A percentile compares a stretch with the other conserved stretches of the same genome.
These are phyloP conservation scores for Septoria petroselini DNA, from an alignment of 2,329 filamentous ascomycete genomes.

Conservation along the genomic window DNA sequence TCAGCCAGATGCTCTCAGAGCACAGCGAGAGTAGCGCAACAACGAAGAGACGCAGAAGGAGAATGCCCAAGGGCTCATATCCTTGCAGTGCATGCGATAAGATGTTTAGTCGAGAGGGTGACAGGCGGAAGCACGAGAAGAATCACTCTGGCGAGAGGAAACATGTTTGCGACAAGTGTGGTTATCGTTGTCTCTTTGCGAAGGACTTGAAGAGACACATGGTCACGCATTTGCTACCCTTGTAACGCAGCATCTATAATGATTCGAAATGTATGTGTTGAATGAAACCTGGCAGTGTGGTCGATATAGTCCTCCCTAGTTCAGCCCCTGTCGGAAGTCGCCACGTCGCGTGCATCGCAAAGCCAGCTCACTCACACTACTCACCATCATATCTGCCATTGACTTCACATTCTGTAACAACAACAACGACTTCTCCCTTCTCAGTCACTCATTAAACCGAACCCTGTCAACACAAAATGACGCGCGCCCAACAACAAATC, in stretches of 20 bases:
- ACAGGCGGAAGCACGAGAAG: conserved; percentile 24
- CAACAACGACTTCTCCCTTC: background rate
- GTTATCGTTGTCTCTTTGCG: conserved; percentile 18
- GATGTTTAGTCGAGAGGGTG: conserved; percentile 21
- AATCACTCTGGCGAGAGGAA: conserved; percentile 16
- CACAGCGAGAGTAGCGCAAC: conserved; percentile 16
- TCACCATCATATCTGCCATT: too few species aligned
- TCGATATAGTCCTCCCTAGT: background rate
- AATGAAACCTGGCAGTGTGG: too few species aligned
- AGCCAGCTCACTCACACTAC: background rate
- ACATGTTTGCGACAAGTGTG: conserved; percentile 17
- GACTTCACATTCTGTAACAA: too few species aligned
- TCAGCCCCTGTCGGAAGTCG: conserved; percentile 8
- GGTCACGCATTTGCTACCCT: conserved; percentile 8
- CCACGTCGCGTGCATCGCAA: conserved; percentile 6
- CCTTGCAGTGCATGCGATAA: conserved; percentile 16
- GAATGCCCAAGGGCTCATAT: conserved; percentile 19
- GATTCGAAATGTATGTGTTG: too few species aligned
- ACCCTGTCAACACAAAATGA: conserved; percentile 59
- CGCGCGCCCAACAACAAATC: conserved; percentile 87
- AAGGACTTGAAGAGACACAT: conserved; percentile 23
- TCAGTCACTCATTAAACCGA: conserved; percentile 19
- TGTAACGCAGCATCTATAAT: too few species aligned
- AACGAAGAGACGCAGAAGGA: conserved; percentile 20
- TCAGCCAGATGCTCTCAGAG: conserved; percentile 13